Conservation (phyloP, 2,329 filamentous ascomycete species). For the Geoglossum cookeanum region DNA sequence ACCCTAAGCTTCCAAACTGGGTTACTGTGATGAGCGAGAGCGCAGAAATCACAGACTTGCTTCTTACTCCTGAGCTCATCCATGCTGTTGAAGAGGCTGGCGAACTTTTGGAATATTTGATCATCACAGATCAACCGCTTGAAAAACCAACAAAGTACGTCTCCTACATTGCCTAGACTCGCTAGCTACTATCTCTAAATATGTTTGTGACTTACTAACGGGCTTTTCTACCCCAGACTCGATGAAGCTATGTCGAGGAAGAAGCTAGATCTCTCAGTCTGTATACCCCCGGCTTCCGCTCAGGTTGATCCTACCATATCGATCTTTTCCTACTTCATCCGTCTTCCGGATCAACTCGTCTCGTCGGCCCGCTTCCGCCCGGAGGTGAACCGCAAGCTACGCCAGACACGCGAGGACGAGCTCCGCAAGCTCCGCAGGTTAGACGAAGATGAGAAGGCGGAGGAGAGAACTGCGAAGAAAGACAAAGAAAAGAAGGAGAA, state of each 20-base stretch:
- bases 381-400: constrained; percentile 74
- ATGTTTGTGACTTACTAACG: not conserved
- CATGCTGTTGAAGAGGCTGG: constrained; percentile 62
- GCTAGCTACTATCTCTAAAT: not conserved
- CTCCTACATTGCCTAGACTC: not conserved
- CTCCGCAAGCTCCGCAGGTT: constrained; percentile 60
- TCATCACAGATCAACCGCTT: constrained; percentile 73
- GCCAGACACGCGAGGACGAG: constrained; percentile 59
- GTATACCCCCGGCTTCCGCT: constrained; percentile 37
- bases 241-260: constrained; percentile 74
- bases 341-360: constrained; percentile 67
- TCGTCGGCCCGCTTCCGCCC: constrained; percentile 66
- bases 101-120: constrained; percentile 65
- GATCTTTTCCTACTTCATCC: constrained; percentile 65
- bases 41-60: constrained; percentile 73
- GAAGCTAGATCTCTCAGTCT: constrained; percentile 59
- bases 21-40: constrained; percentile 91
- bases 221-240: constrained; percentile 32
- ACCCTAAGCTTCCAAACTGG: constrained; percentile 76
- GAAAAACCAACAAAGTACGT: constrained; percentile 72
- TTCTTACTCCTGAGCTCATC: constrained; percentile 76
- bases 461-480: constrained; percentile 33
- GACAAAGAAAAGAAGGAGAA: constrained; percentile 63
- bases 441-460: constrained; percentile 51
- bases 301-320: constrained; percentile 37